Evolutionary conservation across 2,329 filamentous ascomycete species (phyloP), one percentile per base, ranked within the genome.

Genomic region (Sporothrix dimorphospora): DNA sequence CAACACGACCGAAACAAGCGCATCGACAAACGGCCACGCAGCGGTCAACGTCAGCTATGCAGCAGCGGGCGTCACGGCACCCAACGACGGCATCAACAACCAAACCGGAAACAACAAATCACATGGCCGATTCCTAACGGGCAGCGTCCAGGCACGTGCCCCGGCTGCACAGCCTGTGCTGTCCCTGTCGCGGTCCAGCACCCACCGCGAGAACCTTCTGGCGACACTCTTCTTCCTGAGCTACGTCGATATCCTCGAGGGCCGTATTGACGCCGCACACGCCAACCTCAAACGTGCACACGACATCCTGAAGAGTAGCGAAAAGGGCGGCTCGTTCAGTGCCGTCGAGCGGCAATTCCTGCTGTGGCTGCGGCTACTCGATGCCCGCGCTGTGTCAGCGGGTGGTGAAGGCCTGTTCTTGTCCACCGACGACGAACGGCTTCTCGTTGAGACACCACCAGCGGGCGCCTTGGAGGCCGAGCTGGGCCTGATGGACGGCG

Each of bases 361-460:
- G 45, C 83, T 84, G 2, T 89, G 86, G 87, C 82, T 88, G 47
- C 84, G 86, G 3, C 79, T 88, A 2, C 80, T 89, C 3, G 87
- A 88, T 74, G 86, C 84, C 1, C 81, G 86, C 11, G 86, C 86
- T 4, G 86, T 88, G 14, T 86, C 85, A 2, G 86, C 86, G 1
- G 87, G 87, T 3, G 86, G 86, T 1, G 86, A 88, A 71, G 86
- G 86, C 0, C 78, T 87, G 1, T 87, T 88, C 70, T 78, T 89
- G 1, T 80, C 81, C 7, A 83, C 85, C 14, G 82, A 83, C 16
- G 83, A 86, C 53, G 85, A 86, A 71, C 77, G 79, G 1, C 76
- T 85, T 8, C 79, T 87, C 16, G 81, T 81, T 11, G 79, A 85
- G 69, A 79, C 84, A 7, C 85, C 84, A 0, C 82, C 82, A 5